phyloP scores from a whole-genome alignment of 176 grass and related monocot genomes.

The Hsuehochloa calcarea region DNA sequence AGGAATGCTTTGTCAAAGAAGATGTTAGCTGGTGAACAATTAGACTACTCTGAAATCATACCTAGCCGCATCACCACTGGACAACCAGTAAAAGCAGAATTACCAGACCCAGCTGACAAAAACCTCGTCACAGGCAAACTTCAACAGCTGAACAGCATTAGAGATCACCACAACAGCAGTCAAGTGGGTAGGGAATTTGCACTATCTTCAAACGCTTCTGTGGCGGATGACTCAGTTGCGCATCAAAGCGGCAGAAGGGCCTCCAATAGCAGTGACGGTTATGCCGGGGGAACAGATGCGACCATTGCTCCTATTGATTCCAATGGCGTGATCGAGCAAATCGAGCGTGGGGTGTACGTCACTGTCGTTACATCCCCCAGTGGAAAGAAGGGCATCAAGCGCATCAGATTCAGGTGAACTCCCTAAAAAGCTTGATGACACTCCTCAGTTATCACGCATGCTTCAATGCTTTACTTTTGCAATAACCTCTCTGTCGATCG shows the following conservation, averaged over 20 bases:
- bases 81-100: constrained; percentile 32
- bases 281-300: constrained; percentile 24
- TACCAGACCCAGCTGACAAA: constrained; percentile 35
- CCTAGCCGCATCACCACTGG: background rate
- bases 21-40: constrained; percentile 27
- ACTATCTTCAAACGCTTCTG: background rate
- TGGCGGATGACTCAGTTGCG: background rate
- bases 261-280: constrained; percentile 17
- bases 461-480: background rate
- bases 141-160: constrained; percentile 23
- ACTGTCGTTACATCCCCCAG: constrained; percentile 58
- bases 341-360: constrained; percentile 72
- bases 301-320: constrained; percentile 27
- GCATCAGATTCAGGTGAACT: constrained; percentile 79
- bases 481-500: constrained; percentile 14
- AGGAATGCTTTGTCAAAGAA: constrained; percentile 58
- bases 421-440: background rate
- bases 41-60: constrained; percentile 11
- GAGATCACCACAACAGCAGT: background rate
- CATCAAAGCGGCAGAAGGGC: constrained; percentile 31
- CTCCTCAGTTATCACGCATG: background rate
- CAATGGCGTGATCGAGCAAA: constrained; percentile 54
- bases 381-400: constrained; percentile 78
- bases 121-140: constrained; percentile 12
- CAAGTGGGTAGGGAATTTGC: constrained; percentile 7